These are phyloP conservation scores for Chrysanthemum makinoi DNA, from an alignment of 129 eudicot genomes.

Conservation along the genomic window DNA sequence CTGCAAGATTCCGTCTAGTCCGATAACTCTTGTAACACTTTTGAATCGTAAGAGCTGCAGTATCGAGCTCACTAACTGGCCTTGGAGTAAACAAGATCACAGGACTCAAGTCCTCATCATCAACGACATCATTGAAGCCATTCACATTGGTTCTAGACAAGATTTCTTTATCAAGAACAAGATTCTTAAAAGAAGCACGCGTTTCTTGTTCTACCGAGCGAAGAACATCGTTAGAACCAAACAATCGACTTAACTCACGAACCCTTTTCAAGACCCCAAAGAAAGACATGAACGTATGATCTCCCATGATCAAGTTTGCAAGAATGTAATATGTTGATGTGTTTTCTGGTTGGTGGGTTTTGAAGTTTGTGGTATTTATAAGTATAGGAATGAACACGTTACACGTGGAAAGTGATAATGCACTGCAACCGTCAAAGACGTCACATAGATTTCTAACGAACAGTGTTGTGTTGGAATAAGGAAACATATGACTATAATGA, in stretches of 20 bases:
- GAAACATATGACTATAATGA: background rate
- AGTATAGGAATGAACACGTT: constrained; percentile 13
- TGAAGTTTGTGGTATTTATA: constrained; percentile 19
- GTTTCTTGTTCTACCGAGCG: background rate
- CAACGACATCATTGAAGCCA: constrained; percentile 21
- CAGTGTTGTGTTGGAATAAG: constrained; percentile 24
- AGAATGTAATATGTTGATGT: background rate
- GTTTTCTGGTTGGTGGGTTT: constrained; percentile 11
- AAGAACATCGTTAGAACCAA: background rate
- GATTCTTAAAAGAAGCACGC: constrained; percentile 25
- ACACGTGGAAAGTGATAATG: constrained; percentile 28
- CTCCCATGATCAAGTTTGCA: constrained; percentile 9
- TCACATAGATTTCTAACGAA: background rate
- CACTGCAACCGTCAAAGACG: constrained; percentile 34
- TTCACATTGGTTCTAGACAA: background rate
- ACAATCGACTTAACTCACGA: constrained; percentile 12
- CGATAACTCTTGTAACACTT: constrained; percentile 68
- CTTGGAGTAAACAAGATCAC: constrained; percentile 12
- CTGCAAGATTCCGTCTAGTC: constrained; percentile 77
- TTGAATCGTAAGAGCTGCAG: constrained; percentile 68
- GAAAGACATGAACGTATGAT: constrained; percentile 8
- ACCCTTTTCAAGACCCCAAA: constrained; percentile 22
- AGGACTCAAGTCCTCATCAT: background rate
- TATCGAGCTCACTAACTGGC: constrained; percentile 36
- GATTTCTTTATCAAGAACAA: constrained; percentile 34